A percentile compares a stretch with the other conserved stretches of the same genome.
Evolutionary conservation across 371 early-diverging fungal species (phyloP).

Genomic region (Catenaria anguillulae): DNA sequence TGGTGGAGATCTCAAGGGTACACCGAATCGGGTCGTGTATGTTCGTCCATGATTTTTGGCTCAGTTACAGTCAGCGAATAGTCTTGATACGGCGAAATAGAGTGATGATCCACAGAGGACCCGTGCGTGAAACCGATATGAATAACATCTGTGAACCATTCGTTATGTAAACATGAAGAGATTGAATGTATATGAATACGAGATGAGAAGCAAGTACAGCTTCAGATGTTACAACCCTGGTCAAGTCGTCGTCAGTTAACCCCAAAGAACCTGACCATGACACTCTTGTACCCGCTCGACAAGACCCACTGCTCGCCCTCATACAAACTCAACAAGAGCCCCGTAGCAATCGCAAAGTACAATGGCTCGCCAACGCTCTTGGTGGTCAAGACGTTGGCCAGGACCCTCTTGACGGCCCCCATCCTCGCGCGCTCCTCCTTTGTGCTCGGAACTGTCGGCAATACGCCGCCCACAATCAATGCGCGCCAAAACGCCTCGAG

Average conservation of each 20-base stretch:
- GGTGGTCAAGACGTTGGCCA: neutral
- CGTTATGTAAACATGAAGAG: too few relatives aligned
- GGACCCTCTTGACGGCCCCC: slow-evolving; percentile 33
- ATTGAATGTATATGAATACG: too few relatives aligned
- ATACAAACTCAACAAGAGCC: slow-evolving; percentile 64
- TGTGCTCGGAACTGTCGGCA: slow-evolving; percentile 17
- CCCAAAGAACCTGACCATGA: slow-evolving; percentile 72
- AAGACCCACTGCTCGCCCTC: slow-evolving; percentile 60
- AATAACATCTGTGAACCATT: too few relatives aligned
- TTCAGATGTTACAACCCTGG: too few relatives aligned
- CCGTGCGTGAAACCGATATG: too few relatives aligned
- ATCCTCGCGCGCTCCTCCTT: slow-evolving; percentile 26
- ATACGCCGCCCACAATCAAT: slow-evolving; percentile 20
- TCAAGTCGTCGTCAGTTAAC: slow-evolving; percentile 51
- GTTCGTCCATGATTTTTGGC: too few relatives aligned
- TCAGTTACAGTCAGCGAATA: too few relatives aligned
- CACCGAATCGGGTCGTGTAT: too few relatives aligned
- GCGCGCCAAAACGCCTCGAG: slow-evolving; percentile 48
- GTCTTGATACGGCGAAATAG: too few relatives aligned
- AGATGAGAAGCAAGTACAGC: too few relatives aligned
- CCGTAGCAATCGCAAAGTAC: slow-evolving; percentile 57
- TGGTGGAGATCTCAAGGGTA: too few relatives aligned
- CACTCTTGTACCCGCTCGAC: slow-evolving; percentile 50
- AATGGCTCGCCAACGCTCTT: slow-evolving; percentile 20
- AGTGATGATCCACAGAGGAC: too few relatives aligned